Evolutionary conservation across 2,329 filamentous ascomycete genomes (phyloP).

Genomic region (Metarhizium brunneum): DNA sequence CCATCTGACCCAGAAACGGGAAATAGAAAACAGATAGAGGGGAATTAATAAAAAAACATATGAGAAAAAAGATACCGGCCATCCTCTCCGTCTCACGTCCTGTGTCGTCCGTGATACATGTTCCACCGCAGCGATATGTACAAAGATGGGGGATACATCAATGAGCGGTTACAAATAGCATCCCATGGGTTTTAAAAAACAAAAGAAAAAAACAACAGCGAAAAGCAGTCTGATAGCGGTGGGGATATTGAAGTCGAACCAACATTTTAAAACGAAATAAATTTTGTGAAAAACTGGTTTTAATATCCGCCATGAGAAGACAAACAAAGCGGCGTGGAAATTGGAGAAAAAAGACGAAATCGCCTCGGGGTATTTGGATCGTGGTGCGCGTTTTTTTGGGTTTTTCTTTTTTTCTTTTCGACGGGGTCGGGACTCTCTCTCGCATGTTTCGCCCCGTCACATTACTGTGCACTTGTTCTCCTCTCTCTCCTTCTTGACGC

Average conservation of each 20-base stretch:
- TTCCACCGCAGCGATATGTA: neutral
- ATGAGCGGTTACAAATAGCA: neutral
- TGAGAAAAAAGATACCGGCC: neutral
- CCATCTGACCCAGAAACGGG: neutral
- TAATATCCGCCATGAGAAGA: neutral
- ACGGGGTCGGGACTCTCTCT: neutral
- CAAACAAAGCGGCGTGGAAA: neutral
- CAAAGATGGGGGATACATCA: neutral
- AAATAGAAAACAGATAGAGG: neutral
- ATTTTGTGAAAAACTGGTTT: neutral
- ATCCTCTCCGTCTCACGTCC: neutral
- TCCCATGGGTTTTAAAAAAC: too few relatives aligned
- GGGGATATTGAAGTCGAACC: neutral
- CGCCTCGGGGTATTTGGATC: constrained; percentile 3
- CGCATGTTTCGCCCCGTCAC: constrained; percentile 26
- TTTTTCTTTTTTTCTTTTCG: neutral
- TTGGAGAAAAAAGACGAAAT: neutral
- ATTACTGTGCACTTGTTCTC: constrained; percentile 53
- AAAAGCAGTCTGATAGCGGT: neutral
- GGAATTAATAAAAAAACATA: neutral
- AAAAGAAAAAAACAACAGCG: neutral
- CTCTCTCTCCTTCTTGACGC: constrained; percentile 56
- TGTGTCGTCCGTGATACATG: neutral
- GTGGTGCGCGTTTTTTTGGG: neutral
- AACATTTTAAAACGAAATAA: neutral